Base-by-base conservation (phyloP, 2,329 filamentous ascomycete genomes). In the Magnaporthales sp. region DNA sequence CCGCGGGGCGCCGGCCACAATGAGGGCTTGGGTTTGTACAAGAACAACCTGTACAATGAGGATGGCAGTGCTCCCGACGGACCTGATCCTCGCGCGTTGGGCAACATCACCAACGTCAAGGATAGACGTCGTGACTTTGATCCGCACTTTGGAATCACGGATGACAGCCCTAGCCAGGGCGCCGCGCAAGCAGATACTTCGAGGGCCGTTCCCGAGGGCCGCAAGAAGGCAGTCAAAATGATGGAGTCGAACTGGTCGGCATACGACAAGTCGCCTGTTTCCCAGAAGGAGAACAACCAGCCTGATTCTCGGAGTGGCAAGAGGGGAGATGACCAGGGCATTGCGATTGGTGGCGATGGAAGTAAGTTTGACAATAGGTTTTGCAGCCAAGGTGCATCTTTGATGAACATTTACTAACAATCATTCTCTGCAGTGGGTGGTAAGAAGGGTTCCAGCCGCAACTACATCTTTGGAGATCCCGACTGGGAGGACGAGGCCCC, bases 61-160 rank as follows among this genome's bases (percentile, higher is more conserved):
- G 84, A 86, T 38, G 83, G 82, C 60, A 74, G 73, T 54, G 77
- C 76, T 19, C 70, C 74, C 11, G 74, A 80, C 15, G 77, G 72
- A 2, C 74, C 78, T 13, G 77, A 79, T 64, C 72, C 73, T 10
- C 75, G 79, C 15, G 77, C 89, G 10, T 81, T 91, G 11, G 84
- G 84, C 63, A 87, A 89, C 72, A 86, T 91, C 67, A 91, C 89
- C 68, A 92, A 94, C 77, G 83, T 89, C 67, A 86, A 88, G 73
- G 86, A 89, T 76, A 89, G 91, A 66, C 83, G 82, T 73, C 92
- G 93, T 77, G 86, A 91, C 75, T 93, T 96, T 71, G 88, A 88
- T 63, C 77, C 88, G 24, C 91, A 97, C 72, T 97, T 93, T 80
- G 82, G 83, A 65, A 89, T 96, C 80, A 82, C 83, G 7, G 92